A percentile compares a stretch with the other conserved stretches of the same genome.
Evolutionary conservation across 1,284 basidiomycete genomes (phyloP).

Genomic region (Sutorius eximius): DNA sequence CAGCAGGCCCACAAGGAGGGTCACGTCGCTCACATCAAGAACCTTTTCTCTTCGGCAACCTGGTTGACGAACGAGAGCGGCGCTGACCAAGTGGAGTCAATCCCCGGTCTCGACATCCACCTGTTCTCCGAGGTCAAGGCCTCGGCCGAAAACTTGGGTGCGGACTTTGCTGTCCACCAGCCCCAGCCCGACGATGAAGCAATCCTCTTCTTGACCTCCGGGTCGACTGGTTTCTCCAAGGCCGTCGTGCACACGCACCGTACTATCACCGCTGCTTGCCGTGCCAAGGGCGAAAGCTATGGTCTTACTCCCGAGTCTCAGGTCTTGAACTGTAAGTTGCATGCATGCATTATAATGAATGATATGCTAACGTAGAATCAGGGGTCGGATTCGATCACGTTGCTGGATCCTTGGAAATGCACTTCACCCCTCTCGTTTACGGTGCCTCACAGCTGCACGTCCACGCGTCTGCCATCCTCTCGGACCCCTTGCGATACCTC

Average conservation of each 20-base stretch:
- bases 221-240: constrained; percentile 32
- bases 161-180: constrained; percentile 17
- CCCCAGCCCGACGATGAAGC: constrained; percentile 29
- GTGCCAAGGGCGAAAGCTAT: constrained; percentile 28
- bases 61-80: constrained; percentile 35
- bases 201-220: constrained; percentile 30
- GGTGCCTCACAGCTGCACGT: constrained; percentile 34
- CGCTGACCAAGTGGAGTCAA: constrained; percentile 30
- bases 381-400: constrained; percentile 42
- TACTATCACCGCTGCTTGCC: constrained; percentile 27
- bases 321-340: constrained; percentile 32
- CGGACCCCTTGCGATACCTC: constrained; percentile 28
- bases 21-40: constrained; percentile 31
- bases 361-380: constrained; percentile 11
- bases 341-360: too few species aligned
- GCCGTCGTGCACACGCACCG: constrained; percentile 30
- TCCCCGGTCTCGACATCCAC: constrained; percentile 30
- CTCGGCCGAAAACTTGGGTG: neutral
- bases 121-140: constrained; percentile 26
- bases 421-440: constrained; percentile 27
- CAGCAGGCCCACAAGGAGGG: constrained; percentile 35
- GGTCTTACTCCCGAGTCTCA: constrained; percentile 27
- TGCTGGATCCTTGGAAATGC: constrained; percentile 37
- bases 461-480: constrained; percentile 33
- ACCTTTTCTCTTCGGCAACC: constrained; percentile 27